phyloP scores from a whole-genome alignment of 768 basidiomycete species.

The Pholiota conissans region DNA sequence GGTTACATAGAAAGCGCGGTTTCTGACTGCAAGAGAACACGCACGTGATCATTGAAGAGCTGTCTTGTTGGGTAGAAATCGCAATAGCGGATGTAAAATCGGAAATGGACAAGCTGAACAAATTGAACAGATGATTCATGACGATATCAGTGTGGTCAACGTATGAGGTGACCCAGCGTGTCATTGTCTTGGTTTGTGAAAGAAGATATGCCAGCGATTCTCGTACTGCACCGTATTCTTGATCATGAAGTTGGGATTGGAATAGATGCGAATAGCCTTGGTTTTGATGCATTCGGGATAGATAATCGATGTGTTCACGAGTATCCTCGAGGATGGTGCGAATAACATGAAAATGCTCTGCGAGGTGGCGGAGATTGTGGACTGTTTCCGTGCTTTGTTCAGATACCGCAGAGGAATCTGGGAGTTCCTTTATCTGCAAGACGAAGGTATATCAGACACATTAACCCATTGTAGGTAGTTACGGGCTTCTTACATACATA shows the following conservation, averaged over 20 bases:
- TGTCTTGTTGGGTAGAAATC: constrained; percentile 21
- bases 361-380: not conserved
- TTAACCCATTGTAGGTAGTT: no score
- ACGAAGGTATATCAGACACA: not conserved
- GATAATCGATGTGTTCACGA: not conserved
- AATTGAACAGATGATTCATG: constrained; percentile 22
- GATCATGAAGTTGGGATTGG: not conserved
- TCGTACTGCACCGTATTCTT: not conserved
- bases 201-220: constrained; percentile 13
- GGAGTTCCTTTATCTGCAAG: not conserved
- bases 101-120: constrained; percentile 2
- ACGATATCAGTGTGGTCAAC: constrained; percentile 19
- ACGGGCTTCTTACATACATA: no score
- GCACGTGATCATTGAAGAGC: constrained; percentile 27
- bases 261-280: not conserved
- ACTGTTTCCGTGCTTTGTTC: not conserved
- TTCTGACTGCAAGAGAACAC: constrained; percentile 1
- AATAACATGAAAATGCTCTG: not conserved
- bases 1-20: not conserved
- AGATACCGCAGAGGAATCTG: not conserved
- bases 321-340: not conserved
- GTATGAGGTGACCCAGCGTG: constrained; percentile 19
- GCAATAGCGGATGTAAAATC: constrained; percentile 18
- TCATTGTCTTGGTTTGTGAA: constrained; percentile 9
- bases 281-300: not conserved